Conservation (phyloP, 1,139 yeast species). For the Geotrichum australiense region DNA sequence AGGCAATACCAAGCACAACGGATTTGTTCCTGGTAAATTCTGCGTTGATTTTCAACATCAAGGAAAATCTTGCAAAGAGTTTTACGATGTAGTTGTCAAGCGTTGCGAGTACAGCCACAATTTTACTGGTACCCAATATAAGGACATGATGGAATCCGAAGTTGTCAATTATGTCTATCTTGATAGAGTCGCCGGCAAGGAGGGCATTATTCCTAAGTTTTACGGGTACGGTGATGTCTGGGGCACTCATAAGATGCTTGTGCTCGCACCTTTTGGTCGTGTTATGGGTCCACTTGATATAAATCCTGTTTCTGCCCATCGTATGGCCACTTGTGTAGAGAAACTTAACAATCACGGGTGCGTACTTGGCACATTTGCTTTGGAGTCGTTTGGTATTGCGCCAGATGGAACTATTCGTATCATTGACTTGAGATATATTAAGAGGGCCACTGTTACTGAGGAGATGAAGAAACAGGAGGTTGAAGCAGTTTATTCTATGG, state of each 20-base stretch:
- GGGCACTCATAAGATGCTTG: conserved; percentile 16
- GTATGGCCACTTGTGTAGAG: conserved; percentile 3
- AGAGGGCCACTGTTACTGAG: not conserved
- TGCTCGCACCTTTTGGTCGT: conserved; percentile 18
- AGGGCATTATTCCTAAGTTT: conserved; percentile 10
- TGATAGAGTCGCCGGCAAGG: not conserved
- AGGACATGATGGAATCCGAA: conserved; percentile 8
- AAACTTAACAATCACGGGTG: conserved; percentile 4
- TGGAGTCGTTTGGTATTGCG: conserved; percentile 20
- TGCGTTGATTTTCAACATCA: not conserved
- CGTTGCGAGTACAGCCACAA: conserved; percentile 16
- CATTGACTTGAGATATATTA: conserved; percentile 13
- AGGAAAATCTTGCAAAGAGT: not conserved
- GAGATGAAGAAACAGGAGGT: conserved; percentile 1
- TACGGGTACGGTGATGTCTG: conserved; percentile 16
- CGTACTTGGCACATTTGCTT: conserved; percentile 6
- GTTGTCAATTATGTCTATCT: conserved; percentile 3
- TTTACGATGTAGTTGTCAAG: conserved; percentile 11
- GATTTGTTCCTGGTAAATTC: conserved; percentile 11
- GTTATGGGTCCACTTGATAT: conserved; percentile 9
- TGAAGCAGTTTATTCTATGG: conserved; percentile 1
- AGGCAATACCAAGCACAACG: conserved; percentile 8
- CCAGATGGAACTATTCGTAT: conserved; percentile 17
- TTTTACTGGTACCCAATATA: conserved; percentile 3
- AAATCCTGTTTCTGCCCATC: not conserved